These are phyloP conservation scores for Linaria vulgaris DNA, from an alignment of 257 asterid genomes.

Conservation along the genomic window DNA sequence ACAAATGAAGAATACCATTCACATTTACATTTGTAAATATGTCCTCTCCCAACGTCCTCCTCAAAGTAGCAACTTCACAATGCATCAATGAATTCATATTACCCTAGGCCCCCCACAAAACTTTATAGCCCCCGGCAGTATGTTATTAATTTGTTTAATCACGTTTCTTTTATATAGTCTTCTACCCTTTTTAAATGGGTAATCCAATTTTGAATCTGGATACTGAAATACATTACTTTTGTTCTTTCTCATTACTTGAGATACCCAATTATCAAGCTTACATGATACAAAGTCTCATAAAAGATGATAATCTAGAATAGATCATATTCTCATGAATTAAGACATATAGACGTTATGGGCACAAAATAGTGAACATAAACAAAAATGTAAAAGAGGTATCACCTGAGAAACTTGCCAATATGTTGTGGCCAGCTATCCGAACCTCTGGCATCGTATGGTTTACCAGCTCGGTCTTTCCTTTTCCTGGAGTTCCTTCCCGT, in stretches of 20 bases:
- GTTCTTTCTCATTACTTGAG: neutral
- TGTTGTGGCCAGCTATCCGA: slow-evolving; percentile 83
- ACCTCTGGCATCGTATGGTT: slow-evolving; percentile 82
- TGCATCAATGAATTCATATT: neutral
- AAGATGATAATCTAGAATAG: neutral
- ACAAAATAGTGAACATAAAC: neutral
- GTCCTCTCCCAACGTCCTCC: neutral
- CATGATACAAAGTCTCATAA: neutral
- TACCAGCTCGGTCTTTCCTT: slow-evolving; percentile 74
- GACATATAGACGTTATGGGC: neutral
- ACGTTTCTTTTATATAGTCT: neutral
- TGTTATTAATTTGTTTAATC: neutral
- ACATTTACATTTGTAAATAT: neutral
- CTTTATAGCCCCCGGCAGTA: neutral
- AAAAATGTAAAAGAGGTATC: slow-evolving; percentile 30
- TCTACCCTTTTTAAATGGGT: neutral
- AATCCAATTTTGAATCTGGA: neutral
- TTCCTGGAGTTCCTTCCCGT: slow-evolving; percentile 64
- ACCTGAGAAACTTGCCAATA: slow-evolving; percentile 91
- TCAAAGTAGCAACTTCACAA: neutral
- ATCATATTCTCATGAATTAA: neutral
- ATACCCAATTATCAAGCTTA: slow-evolving; percentile 15
- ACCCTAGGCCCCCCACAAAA: neutral
- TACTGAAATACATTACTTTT: neutral
- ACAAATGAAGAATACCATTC: neutral